A percentile compares a stretch with the other conserved stretches of the same genome.
Conservation (phyloP, 2,329 filamentous ascomycete genomes). For the Aschersonia sp. region DNA sequence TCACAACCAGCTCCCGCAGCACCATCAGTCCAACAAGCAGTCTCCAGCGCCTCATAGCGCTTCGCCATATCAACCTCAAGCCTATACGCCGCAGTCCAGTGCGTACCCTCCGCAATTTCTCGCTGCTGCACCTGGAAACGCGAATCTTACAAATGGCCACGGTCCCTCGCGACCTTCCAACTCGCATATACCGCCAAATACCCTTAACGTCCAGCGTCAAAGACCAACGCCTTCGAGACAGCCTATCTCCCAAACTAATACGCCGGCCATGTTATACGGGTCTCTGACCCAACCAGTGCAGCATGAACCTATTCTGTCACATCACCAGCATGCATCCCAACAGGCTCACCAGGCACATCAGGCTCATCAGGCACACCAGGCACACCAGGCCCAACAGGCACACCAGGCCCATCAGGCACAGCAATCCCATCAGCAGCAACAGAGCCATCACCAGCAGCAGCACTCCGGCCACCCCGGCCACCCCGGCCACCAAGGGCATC, state of each 20-base stretch:
- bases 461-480: slow-evolving; percentile 13
- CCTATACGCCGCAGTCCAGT: slow-evolving; percentile 35
- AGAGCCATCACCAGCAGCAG: slow-evolving; percentile 11
- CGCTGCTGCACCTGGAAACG: slow-evolving; percentile 29
- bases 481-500: slow-evolving; percentile 9
- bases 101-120: slow-evolving; percentile 40
- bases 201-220: slow-evolving; percentile 29
- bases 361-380: slow-evolving; percentile 13
- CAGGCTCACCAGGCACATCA: slow-evolving; percentile 7
- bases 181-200: slow-evolving; percentile 32
- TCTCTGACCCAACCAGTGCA: slow-evolving; percentile 26
- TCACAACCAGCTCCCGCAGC: not conserved
- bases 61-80: slow-evolving; percentile 38
- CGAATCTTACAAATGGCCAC: slow-evolving; percentile 30
- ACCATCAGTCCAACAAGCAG: slow-evolving; percentile 38
- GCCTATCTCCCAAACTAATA: slow-evolving; percentile 26
- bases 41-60: slow-evolving; percentile 39
- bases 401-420: slow-evolving; percentile 14
- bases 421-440: slow-evolving; percentile 15
- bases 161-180: slow-evolving; percentile 26
- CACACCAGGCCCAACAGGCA: slow-evolving; percentile 8
- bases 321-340: slow-evolving; percentile 20
- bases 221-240: slow-evolving; percentile 29
- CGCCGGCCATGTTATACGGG: slow-evolving; percentile 21
- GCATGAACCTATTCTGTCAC: slow-evolving; percentile 27